A percentile compares a stretch with the other conserved stretches of the same genome.
Evolutionary conservation across 2,329 filamentous ascomycete species (phyloP).

Genomic region (Rutstroemia sp.): DNA sequence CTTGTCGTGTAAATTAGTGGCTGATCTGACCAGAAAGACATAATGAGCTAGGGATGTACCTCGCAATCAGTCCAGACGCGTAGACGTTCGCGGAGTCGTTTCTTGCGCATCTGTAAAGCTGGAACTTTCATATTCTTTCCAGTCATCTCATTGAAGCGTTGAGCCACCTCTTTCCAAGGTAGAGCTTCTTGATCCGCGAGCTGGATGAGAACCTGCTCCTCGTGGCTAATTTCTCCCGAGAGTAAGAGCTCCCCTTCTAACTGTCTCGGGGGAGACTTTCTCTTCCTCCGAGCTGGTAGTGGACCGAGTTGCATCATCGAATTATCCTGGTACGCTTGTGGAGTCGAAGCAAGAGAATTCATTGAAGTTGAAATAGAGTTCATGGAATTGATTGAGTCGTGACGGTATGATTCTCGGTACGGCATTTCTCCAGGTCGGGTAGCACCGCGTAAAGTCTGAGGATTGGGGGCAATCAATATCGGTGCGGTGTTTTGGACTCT

Average conservation of each 20-base stretch:
- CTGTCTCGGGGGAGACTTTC: slow-evolving; percentile 16
- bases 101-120: slow-evolving; percentile 33
- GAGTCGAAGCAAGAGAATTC: slow-evolving; percentile 12
- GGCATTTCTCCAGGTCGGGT: slow-evolving; percentile 7
- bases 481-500: slow-evolving; percentile 13
- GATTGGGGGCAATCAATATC: slow-evolving; percentile 22
- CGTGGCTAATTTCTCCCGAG: slow-evolving; percentile 20
- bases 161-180: slow-evolving; percentile 30
- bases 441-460: slow-evolving; percentile 13
- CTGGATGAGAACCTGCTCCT: slow-evolving; percentile 30
- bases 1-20: slow-evolving; percentile 10
- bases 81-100: slow-evolving; percentile 30
- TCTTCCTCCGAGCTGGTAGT: slow-evolving; percentile 16
- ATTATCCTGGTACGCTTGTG: slow-evolving; percentile 10
- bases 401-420: slow-evolving; percentile 14
- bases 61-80: slow-evolving; percentile 18
- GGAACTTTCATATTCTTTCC: slow-evolving; percentile 28
- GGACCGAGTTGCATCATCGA: neutral
- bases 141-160: slow-evolving; percentile 26
- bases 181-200: slow-evolving; percentile 28
- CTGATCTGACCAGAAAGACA: slow-evolving; percentile 1
- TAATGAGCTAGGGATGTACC: slow-evolving; percentile 16
- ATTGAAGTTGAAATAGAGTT: slow-evolving; percentile 20
- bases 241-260: slow-evolving; percentile 10
- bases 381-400: slow-evolving; percentile 19